Evolutionary conservation across 2,329 filamentous ascomycete species (phyloP), one percentile per base, ranked within the genome.

Genomic region (Sarocladium strictum): DNA sequence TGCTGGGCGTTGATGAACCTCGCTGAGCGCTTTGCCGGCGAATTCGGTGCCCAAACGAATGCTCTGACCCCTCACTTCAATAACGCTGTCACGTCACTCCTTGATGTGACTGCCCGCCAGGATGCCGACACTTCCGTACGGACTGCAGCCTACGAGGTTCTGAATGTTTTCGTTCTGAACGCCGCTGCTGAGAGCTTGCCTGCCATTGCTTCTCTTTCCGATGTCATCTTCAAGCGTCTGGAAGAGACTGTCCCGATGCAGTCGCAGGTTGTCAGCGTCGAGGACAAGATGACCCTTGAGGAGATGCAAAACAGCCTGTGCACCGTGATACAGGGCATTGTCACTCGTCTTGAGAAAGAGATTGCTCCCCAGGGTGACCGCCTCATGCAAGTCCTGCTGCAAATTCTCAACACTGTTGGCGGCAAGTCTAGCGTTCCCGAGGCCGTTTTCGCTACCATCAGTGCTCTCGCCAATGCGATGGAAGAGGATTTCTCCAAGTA

Each of bases 1-100:
- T 99, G 94, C 76, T 97, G 95, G 94, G 92, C 94, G 29, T 76
- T 99, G 61, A 97, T 99, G 90, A 99, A 97, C 74, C 76, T 99
- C 67, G 93, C 94, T 11, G 94, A 99, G 68, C 87, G 92, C 58
- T 99, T 97, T 68, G 89, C 91, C 27, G 90, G 91, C 56, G 92
- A 97, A 54, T 80, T 86, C 55, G 90, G 89, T 51, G 87, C 86
- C 57, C 64, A 77, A 40, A 77, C 86, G 63, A 99, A 97, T 74
- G 81, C 90, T 41, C 78, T 99, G 51, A 96, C 92, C 2, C 84
- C 86, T 58, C 90, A 97, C 74, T 99, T 99, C 76, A 87, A 96
- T 73, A 84, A 92, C 64, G 96, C 92, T 67, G 87, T 97, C 57
- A 84, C 84, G 65, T 90, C 89, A 57, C 80, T 99, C 53, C 80